Conservation (phyloP, 1,284 basidiomycete genomes). For the Cutaneotrichosporon curvatum region DNA sequence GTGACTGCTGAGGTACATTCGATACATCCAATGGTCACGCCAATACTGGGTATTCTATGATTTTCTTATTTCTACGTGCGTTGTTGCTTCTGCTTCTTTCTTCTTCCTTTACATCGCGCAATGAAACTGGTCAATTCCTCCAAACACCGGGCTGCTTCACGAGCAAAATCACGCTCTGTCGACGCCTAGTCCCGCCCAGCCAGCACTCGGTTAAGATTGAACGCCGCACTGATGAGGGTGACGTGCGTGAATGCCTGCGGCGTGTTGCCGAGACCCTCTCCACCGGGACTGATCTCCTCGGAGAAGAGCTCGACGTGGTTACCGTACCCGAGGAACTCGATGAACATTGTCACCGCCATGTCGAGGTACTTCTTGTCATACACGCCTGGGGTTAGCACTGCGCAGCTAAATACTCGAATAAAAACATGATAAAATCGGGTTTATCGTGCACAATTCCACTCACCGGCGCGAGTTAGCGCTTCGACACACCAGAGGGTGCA, state of each 20-base stretch:
- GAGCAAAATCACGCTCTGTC: too few relatives aligned
- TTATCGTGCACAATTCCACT: too few relatives aligned
- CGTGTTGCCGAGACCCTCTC: slow-evolving; percentile 45
- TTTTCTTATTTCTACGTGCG: too few relatives aligned
- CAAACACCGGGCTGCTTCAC: too few relatives aligned
- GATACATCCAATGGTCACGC: too few relatives aligned
- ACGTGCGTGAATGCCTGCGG: slow-evolving; percentile 46
- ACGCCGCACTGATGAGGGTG: slow-evolving; percentile 44
- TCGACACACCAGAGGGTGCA: slow-evolving; percentile 62
- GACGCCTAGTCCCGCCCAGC: slow-evolving; percentile 1
- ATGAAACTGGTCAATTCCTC: too few relatives aligned
- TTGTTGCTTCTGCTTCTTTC: too few relatives aligned
- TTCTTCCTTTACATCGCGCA: too few relatives aligned
- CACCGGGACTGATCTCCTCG: slow-evolving; percentile 53
- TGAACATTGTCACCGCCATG: slow-evolving; percentile 36
- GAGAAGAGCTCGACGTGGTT: slow-evolving; percentile 81
- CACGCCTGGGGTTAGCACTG: slow-evolving; percentile 46
- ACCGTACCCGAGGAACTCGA: slow-evolving; percentile 54
- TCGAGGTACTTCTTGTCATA: slow-evolving; percentile 60
- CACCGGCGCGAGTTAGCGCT: slow-evolving; percentile 68
- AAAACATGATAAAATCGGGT: too few relatives aligned
- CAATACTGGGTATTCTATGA: too few relatives aligned
- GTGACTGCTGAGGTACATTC: too few relatives aligned
- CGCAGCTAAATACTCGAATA: too few relatives aligned
- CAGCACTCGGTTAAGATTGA: slow-evolving; percentile 44